These are phyloP conservation scores for Talaromyces albobiverticillius DNA, from an alignment of 2,329 filamentous ascomycete species.

Conservation along the genomic window DNA sequence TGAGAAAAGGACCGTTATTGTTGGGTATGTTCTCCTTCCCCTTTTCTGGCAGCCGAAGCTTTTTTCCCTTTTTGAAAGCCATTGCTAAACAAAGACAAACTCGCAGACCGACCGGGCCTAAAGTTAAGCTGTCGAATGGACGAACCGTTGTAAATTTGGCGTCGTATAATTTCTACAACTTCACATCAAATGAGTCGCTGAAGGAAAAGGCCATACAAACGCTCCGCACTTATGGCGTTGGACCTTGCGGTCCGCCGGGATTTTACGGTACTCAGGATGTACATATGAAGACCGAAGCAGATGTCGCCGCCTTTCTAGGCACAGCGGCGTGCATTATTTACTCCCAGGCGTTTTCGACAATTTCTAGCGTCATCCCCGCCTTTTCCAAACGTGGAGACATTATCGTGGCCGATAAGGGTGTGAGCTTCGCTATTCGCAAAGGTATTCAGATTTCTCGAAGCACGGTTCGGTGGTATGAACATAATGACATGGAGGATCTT, in stretches of 20 bases:
- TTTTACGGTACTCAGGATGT: slow-evolving; percentile 99
- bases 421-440: slow-evolving; percentile 92
- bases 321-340: slow-evolving; percentile 91
- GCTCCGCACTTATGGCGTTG: slow-evolving; percentile 91
- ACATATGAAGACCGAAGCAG: slow-evolving; percentile 93
- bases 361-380: slow-evolving; percentile 92
- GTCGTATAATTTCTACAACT: slow-evolving; percentile 97
- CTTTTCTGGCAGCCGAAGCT: background rate
- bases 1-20: slow-evolving; percentile 81
- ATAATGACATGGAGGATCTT: slow-evolving; percentile 93
- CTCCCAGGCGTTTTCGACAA: slow-evolving; percentile 92
- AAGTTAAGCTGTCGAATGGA: slow-evolving; percentile 82
- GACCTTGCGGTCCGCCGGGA: slow-evolving; percentile 91
- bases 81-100: background rate
- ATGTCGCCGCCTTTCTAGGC: slow-evolving; percentile 86
- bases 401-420: slow-evolving; percentile 89
- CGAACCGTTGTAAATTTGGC: slow-evolving; percentile 90
- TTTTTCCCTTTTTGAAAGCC: background rate
- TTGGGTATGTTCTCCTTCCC: slow-evolving; percentile 62
- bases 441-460: slow-evolving; percentile 91
- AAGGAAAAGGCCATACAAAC: slow-evolving; percentile 95
- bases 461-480: slow-evolving; percentile 89
- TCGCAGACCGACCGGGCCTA: slow-evolving; percentile 82
- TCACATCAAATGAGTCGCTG: slow-evolving; percentile 85
- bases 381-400: slow-evolving; percentile 97